These are phyloP conservation scores for Porcisia deanei DNA, from an alignment of 208 protist species.

Conservation along the genomic window DNA sequence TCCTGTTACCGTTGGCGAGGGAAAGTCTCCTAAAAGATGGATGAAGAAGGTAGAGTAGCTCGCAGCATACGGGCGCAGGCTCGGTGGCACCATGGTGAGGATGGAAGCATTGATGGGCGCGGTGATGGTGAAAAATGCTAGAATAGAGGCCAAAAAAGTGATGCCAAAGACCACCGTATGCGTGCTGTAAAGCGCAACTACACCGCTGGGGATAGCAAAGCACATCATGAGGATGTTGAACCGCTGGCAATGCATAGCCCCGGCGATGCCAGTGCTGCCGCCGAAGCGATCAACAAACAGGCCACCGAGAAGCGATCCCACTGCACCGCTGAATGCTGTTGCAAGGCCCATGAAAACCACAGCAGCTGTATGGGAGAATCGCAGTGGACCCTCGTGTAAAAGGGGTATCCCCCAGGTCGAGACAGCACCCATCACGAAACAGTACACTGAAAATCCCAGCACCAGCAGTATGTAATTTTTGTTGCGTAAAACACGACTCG, in stretches of 20 bases:
- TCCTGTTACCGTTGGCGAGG: constrained; percentile 80
- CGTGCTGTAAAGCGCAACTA: constrained; percentile 42
- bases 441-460: constrained; percentile 82
- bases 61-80: constrained; percentile 81
- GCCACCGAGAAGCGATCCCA: constrained; percentile 72
- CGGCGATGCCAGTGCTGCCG: constrained; percentile 48
- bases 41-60: constrained; percentile 88
- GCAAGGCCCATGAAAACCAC: constrained; percentile 58
- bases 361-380: constrained; percentile 36
- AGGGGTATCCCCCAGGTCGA: constrained; percentile 82
- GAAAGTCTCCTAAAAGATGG: constrained; percentile 89
- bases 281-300: constrained; percentile 63
- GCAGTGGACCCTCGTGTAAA: constrained; percentile 69
- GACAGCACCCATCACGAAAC: constrained; percentile 82
- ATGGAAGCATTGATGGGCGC: constrained; percentile 81
- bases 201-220: constrained; percentile 49
- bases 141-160: constrained; percentile 46
- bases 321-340: constrained; percentile 64
- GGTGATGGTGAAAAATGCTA: constrained; percentile 75
- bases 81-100: constrained; percentile 57
- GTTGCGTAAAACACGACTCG: constrained; percentile 44
- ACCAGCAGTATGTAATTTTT: constrained; percentile 64
- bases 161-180: constrained; percentile 33
- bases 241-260: constrained; percentile 52
- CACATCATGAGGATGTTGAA: constrained; percentile 56